These are phyloP conservation scores for Trichoderma hamatum DNA, from an alignment of 2,329 filamentous ascomycete genomes.

Conservation along the genomic window DNA sequence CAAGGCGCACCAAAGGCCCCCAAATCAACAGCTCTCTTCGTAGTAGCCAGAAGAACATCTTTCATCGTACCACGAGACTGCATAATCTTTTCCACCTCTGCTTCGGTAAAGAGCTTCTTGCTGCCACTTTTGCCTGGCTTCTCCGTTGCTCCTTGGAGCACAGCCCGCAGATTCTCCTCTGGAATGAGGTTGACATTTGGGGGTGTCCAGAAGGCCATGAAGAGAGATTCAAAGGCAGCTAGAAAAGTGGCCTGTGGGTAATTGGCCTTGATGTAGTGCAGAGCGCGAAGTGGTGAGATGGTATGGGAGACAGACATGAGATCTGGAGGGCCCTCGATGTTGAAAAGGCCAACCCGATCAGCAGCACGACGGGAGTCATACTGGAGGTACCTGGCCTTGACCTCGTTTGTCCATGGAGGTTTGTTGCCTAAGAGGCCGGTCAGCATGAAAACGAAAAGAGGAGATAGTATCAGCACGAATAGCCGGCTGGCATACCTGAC, in stretches of 20 bases:
- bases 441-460: not conserved
- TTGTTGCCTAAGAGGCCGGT: constrained; percentile 60
- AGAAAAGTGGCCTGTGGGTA: constrained; percentile 56
- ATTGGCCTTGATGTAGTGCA: constrained; percentile 67
- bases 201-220: constrained; percentile 64
- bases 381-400: constrained; percentile 63
- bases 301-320: constrained; percentile 50
- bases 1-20: constrained; percentile 80
- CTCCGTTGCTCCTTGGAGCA: constrained; percentile 40
- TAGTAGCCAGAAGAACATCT: constrained; percentile 56
- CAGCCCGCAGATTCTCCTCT: constrained; percentile 53
- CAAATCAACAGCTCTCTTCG: constrained; percentile 61
- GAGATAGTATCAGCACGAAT: not conserved
- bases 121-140: constrained; percentile 26
- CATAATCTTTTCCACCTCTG: constrained; percentile 60
- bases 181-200: constrained; percentile 62
- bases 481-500: constrained; percentile 48
- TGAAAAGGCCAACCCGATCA: constrained; percentile 42
- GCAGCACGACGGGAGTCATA: constrained; percentile 48
- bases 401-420: constrained; percentile 71
- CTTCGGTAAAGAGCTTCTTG: constrained; percentile 49
- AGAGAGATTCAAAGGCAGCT: constrained; percentile 57
- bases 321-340: constrained; percentile 45
- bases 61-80: constrained; percentile 52
- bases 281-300: constrained; percentile 63